phyloP scores from a whole-genome alignment of 768 basidiomycete species.

The Pholiota molesta region DNA sequence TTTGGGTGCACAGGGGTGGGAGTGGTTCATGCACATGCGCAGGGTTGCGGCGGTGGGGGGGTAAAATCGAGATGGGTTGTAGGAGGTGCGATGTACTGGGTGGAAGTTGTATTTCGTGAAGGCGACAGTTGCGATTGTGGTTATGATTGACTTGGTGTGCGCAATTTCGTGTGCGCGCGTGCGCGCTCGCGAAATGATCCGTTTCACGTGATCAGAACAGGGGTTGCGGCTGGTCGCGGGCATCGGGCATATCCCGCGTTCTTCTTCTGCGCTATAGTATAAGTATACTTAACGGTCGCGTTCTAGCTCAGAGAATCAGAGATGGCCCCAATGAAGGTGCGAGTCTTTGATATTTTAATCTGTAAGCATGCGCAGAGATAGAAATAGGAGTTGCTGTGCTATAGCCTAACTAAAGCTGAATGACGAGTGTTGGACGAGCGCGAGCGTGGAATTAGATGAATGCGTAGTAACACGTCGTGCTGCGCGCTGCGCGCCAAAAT shows the following conservation, averaged over 20 bases:
- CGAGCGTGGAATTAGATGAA: neutral
- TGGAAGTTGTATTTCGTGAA: no score
- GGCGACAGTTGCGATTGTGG: no score
- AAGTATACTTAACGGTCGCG: neutral
- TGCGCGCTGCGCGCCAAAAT: neutral
- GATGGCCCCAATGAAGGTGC: neutral
- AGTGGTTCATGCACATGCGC: neutral
- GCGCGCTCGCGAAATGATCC: no score
- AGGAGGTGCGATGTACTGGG: no score
- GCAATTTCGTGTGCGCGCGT: no score
- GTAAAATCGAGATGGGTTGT: no score
- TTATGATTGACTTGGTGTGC: no score
- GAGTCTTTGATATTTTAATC: neutral
- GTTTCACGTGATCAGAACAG: no score
- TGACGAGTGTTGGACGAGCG: neutral
- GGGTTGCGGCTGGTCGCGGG: neutral
- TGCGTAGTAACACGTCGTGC: neutral
- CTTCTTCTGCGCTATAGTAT: neutral
- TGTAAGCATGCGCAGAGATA: neutral
- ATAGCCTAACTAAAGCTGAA: neutral
- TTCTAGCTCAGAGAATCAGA: neutral
- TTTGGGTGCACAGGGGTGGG: neutral
- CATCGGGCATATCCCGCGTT: neutral
- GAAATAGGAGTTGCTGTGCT: neutral
- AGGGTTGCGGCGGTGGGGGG: neutral